Percentiles rank a stretch among this genome's conserved stretches.
Conservation (phyloP, 1,284 basidiomycete species). For the Mixia osmundae region DNA sequence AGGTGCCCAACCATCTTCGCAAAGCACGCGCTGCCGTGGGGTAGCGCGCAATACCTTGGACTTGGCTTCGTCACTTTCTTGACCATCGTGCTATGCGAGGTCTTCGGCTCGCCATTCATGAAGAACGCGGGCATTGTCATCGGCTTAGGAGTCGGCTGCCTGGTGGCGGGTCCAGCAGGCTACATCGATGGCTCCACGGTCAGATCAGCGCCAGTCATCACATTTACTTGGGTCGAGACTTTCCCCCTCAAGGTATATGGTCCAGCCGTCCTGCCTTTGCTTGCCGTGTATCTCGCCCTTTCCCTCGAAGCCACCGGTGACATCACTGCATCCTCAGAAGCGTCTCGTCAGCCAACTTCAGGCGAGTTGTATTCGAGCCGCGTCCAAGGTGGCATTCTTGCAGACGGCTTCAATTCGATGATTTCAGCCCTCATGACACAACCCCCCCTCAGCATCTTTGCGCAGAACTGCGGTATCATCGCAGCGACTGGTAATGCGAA, state of each 20-base stretch:
- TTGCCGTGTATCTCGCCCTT: conserved; percentile 44
- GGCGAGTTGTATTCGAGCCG: conserved; percentile 37
- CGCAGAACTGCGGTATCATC: conserved; percentile 54
- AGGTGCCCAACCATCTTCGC: conserved; percentile 34
- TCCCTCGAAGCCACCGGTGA: conserved; percentile 71
- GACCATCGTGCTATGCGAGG: conserved; percentile 41
- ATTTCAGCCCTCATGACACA: conserved; percentile 55
- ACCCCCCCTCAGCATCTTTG: conserved; percentile 53
- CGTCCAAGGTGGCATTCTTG: conserved; percentile 61
- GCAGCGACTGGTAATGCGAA: conserved; percentile 54
- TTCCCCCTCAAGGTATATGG: conserved; percentile 58
- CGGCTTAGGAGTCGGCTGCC: conserved; percentile 37
- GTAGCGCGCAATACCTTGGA: conserved; percentile 23
- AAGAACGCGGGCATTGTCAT: conserved; percentile 32
- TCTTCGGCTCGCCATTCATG: conserved; percentile 59
- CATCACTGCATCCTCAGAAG: conserved; percentile 61
- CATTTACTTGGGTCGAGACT: conserved; percentile 48
- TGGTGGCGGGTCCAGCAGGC: conserved; percentile 47
- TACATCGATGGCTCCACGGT: conserved; percentile 43
- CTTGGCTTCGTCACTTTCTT: conserved; percentile 62
- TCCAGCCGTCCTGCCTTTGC: conserved; percentile 56
- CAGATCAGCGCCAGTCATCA: conserved; percentile 41
- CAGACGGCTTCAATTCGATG: conserved; percentile 36
- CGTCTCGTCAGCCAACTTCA: conserved; percentile 33
- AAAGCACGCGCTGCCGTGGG: conserved; percentile 29